phyloP scores from a whole-genome alignment of 257 asterid genomes.

The Ballota nigra region DNA sequence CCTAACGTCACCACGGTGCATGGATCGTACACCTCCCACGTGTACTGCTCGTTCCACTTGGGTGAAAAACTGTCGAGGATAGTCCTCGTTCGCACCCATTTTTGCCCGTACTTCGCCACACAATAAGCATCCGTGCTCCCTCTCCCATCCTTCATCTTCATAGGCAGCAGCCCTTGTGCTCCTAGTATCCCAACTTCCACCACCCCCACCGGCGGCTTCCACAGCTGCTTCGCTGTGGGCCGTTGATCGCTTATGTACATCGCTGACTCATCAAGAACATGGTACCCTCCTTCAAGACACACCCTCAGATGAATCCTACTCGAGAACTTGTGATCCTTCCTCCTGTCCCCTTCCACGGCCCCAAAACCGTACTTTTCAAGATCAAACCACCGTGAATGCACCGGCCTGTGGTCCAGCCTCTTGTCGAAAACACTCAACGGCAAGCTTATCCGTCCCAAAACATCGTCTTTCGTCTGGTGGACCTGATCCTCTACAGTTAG shows the following conservation, averaged over 20 bases:
- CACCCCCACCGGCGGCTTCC: conserved; percentile 74
- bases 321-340: conserved; percentile 55
- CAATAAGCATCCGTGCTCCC: conserved; percentile 77
- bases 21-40: conserved; percentile 85
- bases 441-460: conserved; percentile 47
- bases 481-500: conserved; percentile 61
- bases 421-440: conserved; percentile 54
- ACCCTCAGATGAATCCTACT: conserved; percentile 63
- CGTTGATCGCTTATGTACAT: conserved; percentile 68
- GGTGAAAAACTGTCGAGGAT: conserved; percentile 58
- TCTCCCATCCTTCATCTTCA: conserved; percentile 70
- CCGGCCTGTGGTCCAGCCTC: conserved; percentile 75
- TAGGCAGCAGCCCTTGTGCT: conserved; percentile 70
- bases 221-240: conserved; percentile 76
- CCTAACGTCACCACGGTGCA: conserved; percentile 75
- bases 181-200: conserved; percentile 68
- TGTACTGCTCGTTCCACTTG: conserved; percentile 75
- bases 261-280: conserved; percentile 70
- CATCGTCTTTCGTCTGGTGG: conserved; percentile 56
- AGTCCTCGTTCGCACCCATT: conserved; percentile 76
- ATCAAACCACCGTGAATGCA: conserved; percentile 70
- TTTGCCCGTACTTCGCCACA: conserved; percentile 76
- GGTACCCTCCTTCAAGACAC: conserved; percentile 89
- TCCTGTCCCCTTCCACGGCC: conserved; percentile 42
- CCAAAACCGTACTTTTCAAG: conserved; percentile 58